Percentiles rank a stretch among this genome's conserved stretches.
These are phyloP conservation scores for Brassica juncea DNA, from an alignment of 345 rosid genomes.

Conservation along the genomic window DNA sequence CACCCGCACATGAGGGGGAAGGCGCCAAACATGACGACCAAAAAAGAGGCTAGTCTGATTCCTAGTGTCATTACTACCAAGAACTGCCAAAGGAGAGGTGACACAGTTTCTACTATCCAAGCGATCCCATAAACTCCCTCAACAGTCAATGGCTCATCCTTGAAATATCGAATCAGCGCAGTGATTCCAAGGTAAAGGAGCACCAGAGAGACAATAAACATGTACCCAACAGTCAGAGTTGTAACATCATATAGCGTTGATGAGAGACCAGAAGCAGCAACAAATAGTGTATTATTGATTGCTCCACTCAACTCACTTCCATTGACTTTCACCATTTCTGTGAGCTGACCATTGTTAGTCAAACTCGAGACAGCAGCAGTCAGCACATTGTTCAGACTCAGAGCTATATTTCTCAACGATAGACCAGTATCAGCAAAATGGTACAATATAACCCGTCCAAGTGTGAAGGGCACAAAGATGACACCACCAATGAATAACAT, in stretches of 20 bases:
- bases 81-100: neutral
- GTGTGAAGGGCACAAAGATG: conserved; percentile 88
- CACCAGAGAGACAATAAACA: conserved; percentile 67
- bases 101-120: too few relatives aligned
- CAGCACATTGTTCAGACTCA: conserved; percentile 52
- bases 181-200: conserved; percentile 77
- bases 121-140: conserved; percentile 43
- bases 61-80: conserved; percentile 97
- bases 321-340: conserved; percentile 60
- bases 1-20: conserved; percentile 99
- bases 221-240: conserved; percentile 88
- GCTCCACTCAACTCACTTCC: conserved; percentile 60
- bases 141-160: conserved; percentile 84
- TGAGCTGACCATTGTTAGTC: conserved; percentile 47
- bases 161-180: conserved; percentile 80
- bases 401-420: conserved; percentile 31
- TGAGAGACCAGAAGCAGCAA: conserved; percentile 65
- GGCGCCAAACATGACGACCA: conserved; percentile 95
- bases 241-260: conserved; percentile 92
- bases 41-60: conserved; percentile 91
- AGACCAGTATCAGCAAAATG: too few relatives aligned
- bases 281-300: conserved; percentile 49
- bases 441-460: conserved; percentile 70
- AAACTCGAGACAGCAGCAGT: neutral
- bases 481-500: conserved; percentile 98